Base-by-base conservation (phyloP, 192 early-diverging fungal species). In the Entomortierella chlamydospora region DNA sequence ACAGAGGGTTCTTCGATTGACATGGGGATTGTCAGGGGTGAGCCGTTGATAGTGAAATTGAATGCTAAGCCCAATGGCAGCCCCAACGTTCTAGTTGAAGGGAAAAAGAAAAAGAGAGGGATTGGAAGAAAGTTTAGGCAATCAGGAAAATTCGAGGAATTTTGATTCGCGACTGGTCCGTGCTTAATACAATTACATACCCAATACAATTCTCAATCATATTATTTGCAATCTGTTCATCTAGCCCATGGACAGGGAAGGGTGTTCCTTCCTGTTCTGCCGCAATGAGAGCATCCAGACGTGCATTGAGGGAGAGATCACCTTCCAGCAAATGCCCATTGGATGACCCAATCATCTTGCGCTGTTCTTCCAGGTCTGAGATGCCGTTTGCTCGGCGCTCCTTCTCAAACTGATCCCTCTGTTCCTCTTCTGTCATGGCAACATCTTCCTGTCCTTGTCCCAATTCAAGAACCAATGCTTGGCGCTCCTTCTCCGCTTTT, bases 201-300 rank as follows among this genome's bases (percentile, higher is more conserved):
- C 91, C 91, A 17, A 92, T 82, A 62, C 90, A 92, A 77, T 92
- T 92, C 73, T 93, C 92, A 33, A 93, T 89, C 92, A 93, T 93
- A 64, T 93, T 90, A 73, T 93, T 86, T 11, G 92, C 92, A 28
- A 90, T 84, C 43, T 87, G 61, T 54, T 90, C 88, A 55, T 91
- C 89, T 18, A 93, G 84, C 1, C 88, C 88, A 61, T 83, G 64
- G 20, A 93, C 79, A 2, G 91, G 91, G 57, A 89, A 92, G 3
- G 57, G 67, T 0, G 51, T 22, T 0, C 65, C 70, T 18, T 76
- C 63, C 20, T 72, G 73, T n/a, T 78, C 68, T 6, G 68, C 57
- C 0, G 73, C 73, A n/a, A 78, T 59, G 29, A 78, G 57, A 12
- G 64, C 73, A 45, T 78, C 73, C 50, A 83, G 57, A 8, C 74